Conservation (phyloP, 129 eudicot genomes). For the Gnaphalium uliginosum region DNA sequence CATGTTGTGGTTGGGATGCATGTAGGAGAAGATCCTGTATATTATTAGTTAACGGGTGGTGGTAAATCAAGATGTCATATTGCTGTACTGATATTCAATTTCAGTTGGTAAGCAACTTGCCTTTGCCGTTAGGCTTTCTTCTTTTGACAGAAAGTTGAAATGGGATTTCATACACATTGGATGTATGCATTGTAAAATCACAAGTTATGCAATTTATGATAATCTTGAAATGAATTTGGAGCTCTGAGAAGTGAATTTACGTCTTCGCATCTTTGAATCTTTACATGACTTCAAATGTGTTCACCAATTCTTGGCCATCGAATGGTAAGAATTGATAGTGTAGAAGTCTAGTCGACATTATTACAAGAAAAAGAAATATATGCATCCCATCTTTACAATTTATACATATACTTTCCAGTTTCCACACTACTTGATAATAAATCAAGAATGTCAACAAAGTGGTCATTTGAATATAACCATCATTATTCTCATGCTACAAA, state of each 20-base stretch:
- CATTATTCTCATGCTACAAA: slow-evolving; percentile 53
- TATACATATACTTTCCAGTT: slow-evolving; percentile 31
- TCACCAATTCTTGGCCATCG: slow-evolving; percentile 25
- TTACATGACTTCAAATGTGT: slow-evolving; percentile 21
- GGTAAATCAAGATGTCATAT: not conserved
- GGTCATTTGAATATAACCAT: slow-evolving; percentile 24
- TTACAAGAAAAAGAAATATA: slow-evolving; percentile 28
- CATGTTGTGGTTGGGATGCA: not conserved
- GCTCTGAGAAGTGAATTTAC: not conserved
- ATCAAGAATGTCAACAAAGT: slow-evolving; percentile 30
- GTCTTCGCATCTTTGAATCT: slow-evolving; percentile 2
- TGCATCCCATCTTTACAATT: slow-evolving; percentile 59
- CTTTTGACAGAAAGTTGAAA: not conserved
- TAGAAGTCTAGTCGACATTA: slow-evolving; percentile 27
- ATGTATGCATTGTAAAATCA: not conserved
- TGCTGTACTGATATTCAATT: not conserved
- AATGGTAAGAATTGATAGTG: slow-evolving; percentile 19
- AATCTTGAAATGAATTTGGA: not conserved
- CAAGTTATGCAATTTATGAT: not conserved
- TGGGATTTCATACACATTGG: not conserved
- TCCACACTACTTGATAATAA: slow-evolving; percentile 26
- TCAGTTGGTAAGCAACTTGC: not conserved
- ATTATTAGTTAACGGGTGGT: not conserved
- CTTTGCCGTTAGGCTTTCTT: not conserved
- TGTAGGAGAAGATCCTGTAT: not conserved